These are phyloP conservation scores for Clonostachys rhizophaga DNA, from an alignment of 2,329 filamentous ascomycete species.

Conservation along the genomic window DNA sequence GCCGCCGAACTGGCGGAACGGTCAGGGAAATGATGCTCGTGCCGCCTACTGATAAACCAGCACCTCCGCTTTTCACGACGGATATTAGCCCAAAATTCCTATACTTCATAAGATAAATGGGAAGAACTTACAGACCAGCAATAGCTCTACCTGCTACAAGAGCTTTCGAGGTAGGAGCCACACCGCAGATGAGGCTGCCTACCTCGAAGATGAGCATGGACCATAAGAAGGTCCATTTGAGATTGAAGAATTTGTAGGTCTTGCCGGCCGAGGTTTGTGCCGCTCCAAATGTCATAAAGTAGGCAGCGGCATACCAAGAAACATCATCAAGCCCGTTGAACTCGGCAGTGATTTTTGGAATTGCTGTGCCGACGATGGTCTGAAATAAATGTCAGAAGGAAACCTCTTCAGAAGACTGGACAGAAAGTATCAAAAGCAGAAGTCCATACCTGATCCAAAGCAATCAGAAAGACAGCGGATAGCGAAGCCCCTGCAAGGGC, in stretches of 20 bases:
- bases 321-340: constrained; percentile 66
- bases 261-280: constrained; percentile 67
- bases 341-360: constrained; percentile 59
- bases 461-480: too few relatives aligned
- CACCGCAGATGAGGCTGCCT: constrained; percentile 49
- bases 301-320: constrained; percentile 73
- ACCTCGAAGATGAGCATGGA: constrained; percentile 50
- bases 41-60: constrained; percentile 49
- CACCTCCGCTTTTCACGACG: constrained; percentile 30
- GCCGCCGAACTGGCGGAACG: neutral
- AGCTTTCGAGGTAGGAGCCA: constrained; percentile 43
- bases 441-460: too few relatives aligned
- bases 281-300: constrained; percentile 62
- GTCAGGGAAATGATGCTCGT: constrained; percentile 30
- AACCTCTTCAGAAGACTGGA: too few relatives aligned
- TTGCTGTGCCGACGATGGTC: constrained; percentile 24
- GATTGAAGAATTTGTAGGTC: constrained; percentile 52
- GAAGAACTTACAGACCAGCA: constrained; percentile 34
- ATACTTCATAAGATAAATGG: too few relatives aligned
- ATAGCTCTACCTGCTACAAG: constrained; percentile 50
- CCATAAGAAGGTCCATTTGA: constrained; percentile 46
- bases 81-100: too few relatives aligned
- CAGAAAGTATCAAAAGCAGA: too few relatives aligned
- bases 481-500: too few relatives aligned
- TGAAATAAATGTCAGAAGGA: too few relatives aligned